Evolutionary conservation across 2,329 filamentous ascomycete genomes (phyloP).

Genomic region (Alternaria ethzedia): DNA sequence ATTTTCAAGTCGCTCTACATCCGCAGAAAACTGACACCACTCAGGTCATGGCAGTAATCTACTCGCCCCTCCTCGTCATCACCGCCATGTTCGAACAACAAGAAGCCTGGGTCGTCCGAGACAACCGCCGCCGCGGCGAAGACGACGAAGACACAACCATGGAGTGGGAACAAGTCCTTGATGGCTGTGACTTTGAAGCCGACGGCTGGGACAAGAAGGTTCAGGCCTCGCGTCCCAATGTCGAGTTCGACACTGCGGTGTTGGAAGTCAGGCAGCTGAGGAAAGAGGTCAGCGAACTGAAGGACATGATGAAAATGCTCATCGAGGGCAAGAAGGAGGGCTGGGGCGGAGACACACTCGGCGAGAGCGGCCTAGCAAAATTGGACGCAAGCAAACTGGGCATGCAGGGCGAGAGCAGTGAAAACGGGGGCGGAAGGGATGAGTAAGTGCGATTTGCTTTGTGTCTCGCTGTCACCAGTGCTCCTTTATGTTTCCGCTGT

Average conservation of each 20-base stretch:
- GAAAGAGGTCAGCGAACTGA: constrained; percentile 55
- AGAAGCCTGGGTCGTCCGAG: constrained; percentile 64
- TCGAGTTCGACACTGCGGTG: constrained; percentile 79
- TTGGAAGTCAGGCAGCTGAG: constrained; percentile 62
- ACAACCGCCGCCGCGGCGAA: constrained; percentile 80
- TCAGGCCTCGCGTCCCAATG: constrained; percentile 75
- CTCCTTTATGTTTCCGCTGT: neutral
- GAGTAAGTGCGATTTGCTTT: constrained; percentile 22
- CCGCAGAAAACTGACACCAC: neutral
- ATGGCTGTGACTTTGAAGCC: constrained; percentile 76
- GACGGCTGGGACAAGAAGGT: constrained; percentile 88
- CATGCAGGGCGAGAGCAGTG: constrained; percentile 31
- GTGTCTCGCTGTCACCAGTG: neutral
- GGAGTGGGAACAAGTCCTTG: constrained; percentile 87
- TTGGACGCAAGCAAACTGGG: constrained; percentile 18
- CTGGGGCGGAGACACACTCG: constrained; percentile 43
- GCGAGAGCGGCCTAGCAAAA: constrained; percentile 34
- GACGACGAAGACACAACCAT: constrained; percentile 87
- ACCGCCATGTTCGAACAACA: constrained; percentile 67
- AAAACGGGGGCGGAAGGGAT: constrained; percentile 25
- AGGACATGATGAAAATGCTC: constrained; percentile 45
- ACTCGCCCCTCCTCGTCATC: constrained; percentile 80
- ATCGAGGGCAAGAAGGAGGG: constrained; percentile 19
- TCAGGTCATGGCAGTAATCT: constrained; percentile 78
- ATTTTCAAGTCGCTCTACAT: neutral